A percentile compares a stretch with the other conserved stretches of the same genome.
Conservation (phyloP, 176 grass and related monocot species). For the Eragrostis nindensis region DNA sequence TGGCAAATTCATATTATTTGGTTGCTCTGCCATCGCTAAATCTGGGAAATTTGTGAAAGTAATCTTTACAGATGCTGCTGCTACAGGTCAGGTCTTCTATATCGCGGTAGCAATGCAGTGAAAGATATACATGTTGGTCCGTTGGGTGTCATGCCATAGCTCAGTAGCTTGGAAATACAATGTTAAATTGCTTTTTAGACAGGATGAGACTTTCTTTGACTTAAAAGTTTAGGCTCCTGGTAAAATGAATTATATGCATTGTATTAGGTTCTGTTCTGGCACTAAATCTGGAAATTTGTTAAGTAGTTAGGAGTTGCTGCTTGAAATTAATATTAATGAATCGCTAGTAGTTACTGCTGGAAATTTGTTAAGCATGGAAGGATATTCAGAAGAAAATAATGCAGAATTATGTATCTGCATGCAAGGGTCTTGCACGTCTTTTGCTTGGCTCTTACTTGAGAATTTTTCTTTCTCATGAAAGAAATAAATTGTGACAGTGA, state of each 20-base stretch:
- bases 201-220: neutral
- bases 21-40: neutral
- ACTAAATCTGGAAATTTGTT: neutral
- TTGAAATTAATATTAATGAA: neutral
- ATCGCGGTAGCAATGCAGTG: neutral
- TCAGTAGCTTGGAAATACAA: neutral
- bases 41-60: neutral
- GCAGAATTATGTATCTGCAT: neutral
- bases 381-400: neutral
- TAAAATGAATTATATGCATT: neutral
- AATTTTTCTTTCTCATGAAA: neutral
- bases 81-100: neutral
- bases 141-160: slow-evolving; percentile 3
- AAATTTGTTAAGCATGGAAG: too few species aligned
- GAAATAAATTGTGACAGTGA: neutral
- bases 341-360: too few species aligned
- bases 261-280: neutral
- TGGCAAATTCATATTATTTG: neutral
- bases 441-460: neutral
- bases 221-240: neutral
- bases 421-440: neutral
- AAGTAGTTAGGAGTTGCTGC: neutral
- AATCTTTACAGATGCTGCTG: neutral
- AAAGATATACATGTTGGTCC: neutral
- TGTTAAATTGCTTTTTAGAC: neutral